Evolutionary conservation across 129 eudicot genomes (phyloP).

Genomic region (Flaveria sonorensis): DNA sequence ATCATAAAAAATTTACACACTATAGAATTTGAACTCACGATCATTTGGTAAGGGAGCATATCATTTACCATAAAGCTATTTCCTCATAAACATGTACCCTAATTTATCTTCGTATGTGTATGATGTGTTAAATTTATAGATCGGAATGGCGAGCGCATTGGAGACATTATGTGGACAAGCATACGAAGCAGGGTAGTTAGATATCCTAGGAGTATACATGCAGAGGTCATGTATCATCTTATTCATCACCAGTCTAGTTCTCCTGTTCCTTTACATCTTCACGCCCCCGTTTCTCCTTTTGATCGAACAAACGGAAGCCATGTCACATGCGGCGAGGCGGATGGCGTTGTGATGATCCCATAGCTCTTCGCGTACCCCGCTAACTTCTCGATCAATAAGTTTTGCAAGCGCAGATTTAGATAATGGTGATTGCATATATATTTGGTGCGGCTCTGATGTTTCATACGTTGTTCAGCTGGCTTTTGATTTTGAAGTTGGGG

Average conservation of each 20-base stretch:
- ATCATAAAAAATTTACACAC: too few relatives aligned
- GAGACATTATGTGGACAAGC: slow-evolving; percentile 71
- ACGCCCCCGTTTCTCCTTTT: slow-evolving; percentile 46
- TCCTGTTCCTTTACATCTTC: slow-evolving; percentile 41
- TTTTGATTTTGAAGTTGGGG: slow-evolving; percentile 35
- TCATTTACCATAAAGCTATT: too few relatives aligned
- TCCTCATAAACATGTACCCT: too few relatives aligned
- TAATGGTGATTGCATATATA: slow-evolving; percentile 42
- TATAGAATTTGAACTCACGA: too few relatives aligned
- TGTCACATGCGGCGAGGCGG: slow-evolving; percentile 39
- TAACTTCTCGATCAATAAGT: slow-evolving; percentile 47
- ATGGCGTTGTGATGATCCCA: slow-evolving; percentile 51
- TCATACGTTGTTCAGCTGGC: slow-evolving; percentile 40
- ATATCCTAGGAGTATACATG: slow-evolving; percentile 62
- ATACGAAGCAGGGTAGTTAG: slow-evolving; percentile 53
- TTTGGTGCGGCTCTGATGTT: slow-evolving; percentile 23
- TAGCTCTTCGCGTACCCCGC: slow-evolving; percentile 46
- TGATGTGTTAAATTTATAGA: background rate
- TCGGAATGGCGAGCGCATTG: slow-evolving; percentile 64
- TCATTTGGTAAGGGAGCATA: too few relatives aligned
- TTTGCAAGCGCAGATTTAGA: slow-evolving; percentile 56
- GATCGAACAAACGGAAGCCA: slow-evolving; percentile 49
- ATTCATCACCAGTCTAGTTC: slow-evolving; percentile 28
- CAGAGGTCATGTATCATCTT: slow-evolving; percentile 60
- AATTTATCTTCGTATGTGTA: too few relatives aligned